Base-by-base conservation (phyloP, 2,329 filamentous ascomycete species). In the Aspergillus chevalieri region DNA sequence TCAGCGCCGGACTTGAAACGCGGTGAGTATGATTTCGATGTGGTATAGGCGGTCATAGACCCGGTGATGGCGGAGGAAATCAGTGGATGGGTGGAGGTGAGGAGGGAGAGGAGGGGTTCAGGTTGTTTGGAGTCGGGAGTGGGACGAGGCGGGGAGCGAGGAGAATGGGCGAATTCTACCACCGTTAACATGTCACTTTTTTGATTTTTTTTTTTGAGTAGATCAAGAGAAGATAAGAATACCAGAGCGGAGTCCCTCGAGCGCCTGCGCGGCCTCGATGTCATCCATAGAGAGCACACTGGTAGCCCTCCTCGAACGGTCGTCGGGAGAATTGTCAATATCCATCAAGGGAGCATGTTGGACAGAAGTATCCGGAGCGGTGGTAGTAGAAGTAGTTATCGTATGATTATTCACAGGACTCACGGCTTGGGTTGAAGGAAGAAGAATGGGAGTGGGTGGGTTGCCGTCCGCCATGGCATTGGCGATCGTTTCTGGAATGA, bases 1-100 rank as follows among this genome's bases (percentile, higher is more conserved):
- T 95, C 89, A 44, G 89, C 92, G 52, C 90, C 83, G n/a, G 87
- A 87, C 67, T 88, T 90, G 65, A 96, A 89, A 2, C 87, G 81
- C 0, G 92, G 90, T 1, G 89, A 94, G 62, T 92, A 94, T 58
- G 91, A 89, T 70, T 97, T 96, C 9, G 88, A 90, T 2, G 81
- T 85, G 24, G 86, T 85, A 66, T 97, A 97, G 1, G 88, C 89
- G 1, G 87, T 89, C 6, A 92, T 80, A 0, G 90, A 92, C 47
- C 85, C 84, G 57, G 88, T 89, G 59, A 95, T 91, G 0, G 90
- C 89, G 24, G 83, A 89, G 8, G 88, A 89, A 14, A 96, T 80
- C 53, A 94, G 77, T 0, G 92, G 92, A 64, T 96, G 90, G 1
- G 88, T 88, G 2, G 89, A 91, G 0, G 90, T 94, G 19, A 97